A percentile compares a stretch with the other conserved stretches of the same genome.
Conservation (phyloP, 2,329 filamentous ascomycete genomes). For the Curvularia verruculosa region DNA sequence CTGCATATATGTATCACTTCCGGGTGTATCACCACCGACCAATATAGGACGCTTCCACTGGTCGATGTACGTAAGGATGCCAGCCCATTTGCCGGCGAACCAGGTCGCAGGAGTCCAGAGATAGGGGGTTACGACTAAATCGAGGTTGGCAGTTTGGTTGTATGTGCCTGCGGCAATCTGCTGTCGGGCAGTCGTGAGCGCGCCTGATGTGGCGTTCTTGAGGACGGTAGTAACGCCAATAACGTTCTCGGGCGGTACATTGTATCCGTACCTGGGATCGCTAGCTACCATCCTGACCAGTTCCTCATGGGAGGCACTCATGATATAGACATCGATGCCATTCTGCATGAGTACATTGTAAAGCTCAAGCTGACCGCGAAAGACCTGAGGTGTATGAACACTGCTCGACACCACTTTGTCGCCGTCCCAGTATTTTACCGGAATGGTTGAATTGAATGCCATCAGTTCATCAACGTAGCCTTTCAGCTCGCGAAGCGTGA, state of each 20-base stretch:
- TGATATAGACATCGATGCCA: constrained; percentile 40
- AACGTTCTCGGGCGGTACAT: constrained; percentile 39
- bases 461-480: constrained; percentile 40
- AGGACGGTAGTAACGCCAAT: constrained; percentile 41
- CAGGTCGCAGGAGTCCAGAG: constrained; percentile 42
- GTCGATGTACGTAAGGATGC: constrained; percentile 40
- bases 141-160: constrained; percentile 32
- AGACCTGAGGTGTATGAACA: constrained; percentile 34
- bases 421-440: constrained; percentile 36
- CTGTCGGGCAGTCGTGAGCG: constrained; percentile 35
- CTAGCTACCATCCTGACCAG: constrained; percentile 43
- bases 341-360: constrained; percentile 40
- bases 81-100: constrained; percentile 42
- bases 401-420: constrained; percentile 27
- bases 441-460: constrained; percentile 33
- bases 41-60: constrained; percentile 40
- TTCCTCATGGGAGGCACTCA: constrained; percentile 40
- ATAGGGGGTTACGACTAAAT: constrained; percentile 35
- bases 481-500: constrained; percentile 35
- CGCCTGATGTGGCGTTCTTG: constrained; percentile 34
- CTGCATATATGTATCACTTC: constrained; percentile 41
- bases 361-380: constrained; percentile 35
- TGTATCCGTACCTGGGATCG: constrained; percentile 43
- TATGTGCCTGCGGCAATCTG: constrained; percentile 37
- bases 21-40: constrained; percentile 38